Evolutionary conservation across 2,329 filamentous ascomycete species (phyloP).

Genomic region (Aspergillus melleus): DNA sequence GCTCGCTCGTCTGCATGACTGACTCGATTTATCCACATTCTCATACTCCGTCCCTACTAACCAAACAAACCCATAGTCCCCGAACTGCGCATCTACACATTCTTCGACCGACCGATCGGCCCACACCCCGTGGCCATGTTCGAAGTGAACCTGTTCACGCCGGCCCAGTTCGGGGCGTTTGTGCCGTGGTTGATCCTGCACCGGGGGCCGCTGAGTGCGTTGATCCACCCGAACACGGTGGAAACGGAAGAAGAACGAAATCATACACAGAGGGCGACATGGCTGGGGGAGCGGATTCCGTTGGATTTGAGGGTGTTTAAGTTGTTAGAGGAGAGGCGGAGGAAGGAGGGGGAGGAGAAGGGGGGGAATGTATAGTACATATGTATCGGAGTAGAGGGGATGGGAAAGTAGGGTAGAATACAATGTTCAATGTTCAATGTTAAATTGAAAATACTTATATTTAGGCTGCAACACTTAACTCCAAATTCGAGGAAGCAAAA

Average conservation of each 20-base stretch:
- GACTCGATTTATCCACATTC: too few relatives aligned
- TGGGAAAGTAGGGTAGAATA: too few relatives aligned
- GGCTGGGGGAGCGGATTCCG: conserved; percentile 48
- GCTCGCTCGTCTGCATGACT: too few relatives aligned
- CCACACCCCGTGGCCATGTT: conserved; percentile 88
- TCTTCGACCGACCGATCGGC: conserved; percentile 76
- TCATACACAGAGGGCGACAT: conserved; percentile 47
- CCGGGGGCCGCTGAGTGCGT: conserved; percentile 73
- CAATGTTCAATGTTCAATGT: too few relatives aligned
- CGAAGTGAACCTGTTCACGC: conserved; percentile 84
- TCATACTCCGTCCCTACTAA: background rate
- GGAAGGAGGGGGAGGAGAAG: conserved; percentile 17
- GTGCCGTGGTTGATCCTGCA: conserved; percentile 81
- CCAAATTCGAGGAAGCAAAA: too few relatives aligned
- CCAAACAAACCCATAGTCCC: conserved; percentile 60
- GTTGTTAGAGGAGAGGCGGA: conserved; percentile 25
- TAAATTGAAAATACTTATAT: too few relatives aligned
- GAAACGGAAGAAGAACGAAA: conserved; percentile 53
- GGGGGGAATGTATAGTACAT: background rate
- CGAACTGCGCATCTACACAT: conserved; percentile 75
- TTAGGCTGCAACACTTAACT: too few relatives aligned
- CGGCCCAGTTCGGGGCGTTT: conserved; percentile 85
- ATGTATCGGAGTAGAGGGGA: too few relatives aligned
- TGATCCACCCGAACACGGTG: conserved; percentile 78
- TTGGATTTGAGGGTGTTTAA: conserved; percentile 44